Conservation (phyloP, 345 rosid genomes). For the Turritis glabra region DNA sequence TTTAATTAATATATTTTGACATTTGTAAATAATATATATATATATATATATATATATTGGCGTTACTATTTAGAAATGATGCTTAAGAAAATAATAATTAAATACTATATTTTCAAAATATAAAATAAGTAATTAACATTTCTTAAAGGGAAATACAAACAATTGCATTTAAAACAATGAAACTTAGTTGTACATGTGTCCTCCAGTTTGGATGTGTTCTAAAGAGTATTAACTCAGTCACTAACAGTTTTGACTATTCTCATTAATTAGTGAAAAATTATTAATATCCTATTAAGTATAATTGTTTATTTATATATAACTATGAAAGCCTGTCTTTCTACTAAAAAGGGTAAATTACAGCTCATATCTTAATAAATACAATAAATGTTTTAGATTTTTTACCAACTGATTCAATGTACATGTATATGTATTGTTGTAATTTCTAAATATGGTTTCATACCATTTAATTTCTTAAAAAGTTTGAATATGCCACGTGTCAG, state of each 20-base stretch:
- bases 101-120: neutral
- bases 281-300: neutral
- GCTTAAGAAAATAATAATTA: neutral
- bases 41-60: neutral
- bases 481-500: constrained; percentile 10
- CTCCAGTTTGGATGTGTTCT: neutral
- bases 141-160: neutral
- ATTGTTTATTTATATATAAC: too few relatives aligned
- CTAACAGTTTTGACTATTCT: neutral
- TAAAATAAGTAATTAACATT: neutral
- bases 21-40: neutral
- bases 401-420: neutral
- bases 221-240: neutral
- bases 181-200: constrained; percentile 8
- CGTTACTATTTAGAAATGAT: neutral
- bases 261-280: neutral
- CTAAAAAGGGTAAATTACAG: neutral
- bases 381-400: neutral
- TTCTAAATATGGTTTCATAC: neutral
- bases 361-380: neutral
- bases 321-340: neutral
- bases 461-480: neutral
- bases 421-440: neutral
- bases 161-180: neutral
- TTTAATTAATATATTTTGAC: neutral